Evolutionary conservation across 108 stramenopile genomes (phyloP).

Genomic region (Skeletonema grethae): DNA sequence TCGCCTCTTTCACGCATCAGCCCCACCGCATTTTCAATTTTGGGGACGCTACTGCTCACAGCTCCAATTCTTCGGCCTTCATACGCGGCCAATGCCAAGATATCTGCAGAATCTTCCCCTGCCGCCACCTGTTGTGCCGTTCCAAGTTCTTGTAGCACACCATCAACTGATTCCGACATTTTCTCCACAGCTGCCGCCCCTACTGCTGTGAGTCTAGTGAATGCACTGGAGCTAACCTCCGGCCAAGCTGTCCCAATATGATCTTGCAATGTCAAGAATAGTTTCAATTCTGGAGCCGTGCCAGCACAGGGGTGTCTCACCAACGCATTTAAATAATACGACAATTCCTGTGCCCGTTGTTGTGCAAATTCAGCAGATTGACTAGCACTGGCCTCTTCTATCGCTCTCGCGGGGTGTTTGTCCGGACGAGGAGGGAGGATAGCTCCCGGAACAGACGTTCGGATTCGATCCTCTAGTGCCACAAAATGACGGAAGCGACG

Average conservation of each 20-base stretch:
- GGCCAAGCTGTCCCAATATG: conserved; percentile 92
- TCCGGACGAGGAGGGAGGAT: conserved; percentile 88
- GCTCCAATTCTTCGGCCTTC: conserved; percentile 78
- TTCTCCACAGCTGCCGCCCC: conserved; percentile 43
- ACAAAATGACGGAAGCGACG: conserved; percentile 90
- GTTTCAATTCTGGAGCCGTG: conserved; percentile 53
- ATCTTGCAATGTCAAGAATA: conserved; percentile 84
- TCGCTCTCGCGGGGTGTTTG: conserved; percentile 80
- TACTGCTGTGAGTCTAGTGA: conserved; percentile 74
- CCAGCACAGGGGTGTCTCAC: conserved; percentile 68
- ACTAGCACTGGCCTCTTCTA: conserved; percentile 82
- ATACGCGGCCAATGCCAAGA: conserved; percentile 64
- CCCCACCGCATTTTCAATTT: conserved; percentile 76
- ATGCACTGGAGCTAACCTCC: conserved; percentile 76
- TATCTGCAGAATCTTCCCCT: conserved; percentile 82
- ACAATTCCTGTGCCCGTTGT: conserved; percentile 66
- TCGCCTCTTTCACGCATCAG: conserved; percentile 71
- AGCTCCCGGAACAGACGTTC: conserved; percentile 68
- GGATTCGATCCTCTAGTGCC: conserved; percentile 78
- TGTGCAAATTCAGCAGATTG: conserved; percentile 86
- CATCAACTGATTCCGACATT: conserved; percentile 36
- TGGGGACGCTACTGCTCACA: conserved; percentile 81
- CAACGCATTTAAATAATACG: conserved; percentile 67
- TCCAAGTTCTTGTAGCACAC: conserved; percentile 40
- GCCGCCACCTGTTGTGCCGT: conserved; percentile 44